phyloP scores from a whole-genome alignment of 306 rosid genomes.

The Abrus pulchellus region DNA sequence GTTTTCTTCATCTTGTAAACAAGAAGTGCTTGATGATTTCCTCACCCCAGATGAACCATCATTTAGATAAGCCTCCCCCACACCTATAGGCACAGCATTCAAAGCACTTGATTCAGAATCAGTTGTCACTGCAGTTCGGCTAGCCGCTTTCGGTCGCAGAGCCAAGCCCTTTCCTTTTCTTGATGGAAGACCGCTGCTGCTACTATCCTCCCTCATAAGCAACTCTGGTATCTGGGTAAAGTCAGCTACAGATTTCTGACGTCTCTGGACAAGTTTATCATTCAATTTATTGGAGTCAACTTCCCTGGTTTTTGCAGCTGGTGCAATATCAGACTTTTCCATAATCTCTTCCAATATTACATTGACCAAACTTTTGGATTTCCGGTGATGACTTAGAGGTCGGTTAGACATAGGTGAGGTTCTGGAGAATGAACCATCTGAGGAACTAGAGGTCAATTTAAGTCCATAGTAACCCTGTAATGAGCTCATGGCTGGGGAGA shows the following conservation, averaged over 20 bases:
- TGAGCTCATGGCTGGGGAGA: conserved; percentile 80
- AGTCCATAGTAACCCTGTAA: conserved; percentile 86
- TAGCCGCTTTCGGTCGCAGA: conserved; percentile 67
- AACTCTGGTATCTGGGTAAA: conserved; percentile 65
- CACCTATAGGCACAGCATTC: conserved; percentile 52
- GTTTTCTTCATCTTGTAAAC: conserved; percentile 81
- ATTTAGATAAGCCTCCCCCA: conserved; percentile 57
- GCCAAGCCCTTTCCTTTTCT: conserved; percentile 75
- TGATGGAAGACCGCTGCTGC: conserved; percentile 61
- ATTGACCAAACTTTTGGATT: conserved; percentile 72
- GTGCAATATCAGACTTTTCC: conserved; percentile 44
- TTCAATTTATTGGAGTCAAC: conserved; percentile 55
- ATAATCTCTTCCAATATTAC: conserved; percentile 65
- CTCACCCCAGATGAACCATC: conserved; percentile 69
- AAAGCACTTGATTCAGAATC: conserved; percentile 63
- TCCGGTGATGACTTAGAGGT: conserved; percentile 56
- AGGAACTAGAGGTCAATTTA: conserved; percentile 50
- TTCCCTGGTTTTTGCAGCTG: conserved; percentile 50
- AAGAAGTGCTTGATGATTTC: conserved; percentile 85
- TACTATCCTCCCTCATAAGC: conserved; percentile 69
- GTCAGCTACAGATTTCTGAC: conserved; percentile 77
- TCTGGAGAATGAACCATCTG: conserved; percentile 46
- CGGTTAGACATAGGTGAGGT: conserved; percentile 38
- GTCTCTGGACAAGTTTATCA: conserved; percentile 65
- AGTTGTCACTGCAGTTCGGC: conserved; percentile 51